Base-by-base conservation (phyloP, 768 basidiomycete species). In the Psilocybe azurescens region DNA sequence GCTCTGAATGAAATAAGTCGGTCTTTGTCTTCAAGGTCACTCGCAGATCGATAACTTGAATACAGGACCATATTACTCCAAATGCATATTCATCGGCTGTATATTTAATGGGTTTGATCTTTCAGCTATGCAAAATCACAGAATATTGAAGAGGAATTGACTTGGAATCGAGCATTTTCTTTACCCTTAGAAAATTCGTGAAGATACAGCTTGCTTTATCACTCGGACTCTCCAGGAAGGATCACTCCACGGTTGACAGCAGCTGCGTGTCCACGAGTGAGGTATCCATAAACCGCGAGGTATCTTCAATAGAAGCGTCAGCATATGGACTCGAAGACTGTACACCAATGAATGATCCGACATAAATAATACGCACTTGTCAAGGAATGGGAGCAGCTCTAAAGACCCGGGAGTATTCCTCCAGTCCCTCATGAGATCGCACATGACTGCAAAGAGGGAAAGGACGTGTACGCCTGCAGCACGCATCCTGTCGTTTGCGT, bases 361-460 rank as follows among this genome's bases (percentile, higher is more conserved):
- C n/a, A 29, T 36, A 3, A 11, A 32, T 38, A 18, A 32, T 9
- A 75, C 79, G 44, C 58, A 83, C 82, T 72, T 74, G 66, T 81
- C 81, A 59, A 78, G 81, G 72, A 70, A 83, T 1, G 82, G 81
- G 53, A 82, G 53, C 67, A 83, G 60, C 66, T 82, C 74, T 16
- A 53, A 16, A 1, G 80, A 65, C 3, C 81, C 82, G n/a, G 83
- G 81, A 4, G 77, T 78, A 64, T 76, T 73, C 58, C 80, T 77
- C 83, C 83, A 84, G 69, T 84, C 82, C 46, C 81, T 70, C 81
- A 84, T 82, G 41, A 83, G 73, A 67, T 84, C 83, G 30, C 70
- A 72, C 16, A 73, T 70, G 47, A 83, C 70, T 6, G 82, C 77
- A 64, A 83, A 83, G 65, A 77, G 67, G 4, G 81, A 82, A 5